phyloP scores from a whole-genome alignment of 2,329 filamentous ascomycete species.

The Dactylonectria estremocensis region DNA sequence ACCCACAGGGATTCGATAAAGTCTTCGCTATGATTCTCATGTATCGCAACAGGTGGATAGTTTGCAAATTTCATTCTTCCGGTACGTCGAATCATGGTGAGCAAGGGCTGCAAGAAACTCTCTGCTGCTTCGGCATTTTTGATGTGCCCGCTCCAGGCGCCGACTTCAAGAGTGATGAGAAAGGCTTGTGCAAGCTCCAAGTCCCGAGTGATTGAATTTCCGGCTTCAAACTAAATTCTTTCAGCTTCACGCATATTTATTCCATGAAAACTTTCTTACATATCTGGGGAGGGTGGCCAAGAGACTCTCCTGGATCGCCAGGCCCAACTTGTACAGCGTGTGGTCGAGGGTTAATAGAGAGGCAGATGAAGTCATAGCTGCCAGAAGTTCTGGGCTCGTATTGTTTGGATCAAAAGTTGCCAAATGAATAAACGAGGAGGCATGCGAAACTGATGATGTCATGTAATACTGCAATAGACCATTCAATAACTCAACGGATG shows the following conservation, averaged over 20 bases:
- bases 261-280: background rate
- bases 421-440: slow-evolving; percentile 5
- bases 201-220: background rate
- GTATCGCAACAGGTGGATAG: background rate
- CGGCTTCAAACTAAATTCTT: too few relatives aligned
- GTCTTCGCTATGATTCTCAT: background rate
- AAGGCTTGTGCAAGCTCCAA: slow-evolving; percentile 18
- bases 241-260: too few relatives aligned
- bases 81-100: slow-evolving; percentile 1
- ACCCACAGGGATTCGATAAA: background rate
- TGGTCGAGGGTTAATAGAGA: slow-evolving; percentile 12
- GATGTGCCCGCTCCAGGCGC: slow-evolving; percentile 13
- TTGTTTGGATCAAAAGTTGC: slow-evolving; percentile 13
- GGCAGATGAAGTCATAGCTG: slow-evolving; percentile 8
- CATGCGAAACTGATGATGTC: slow-evolving; percentile 10
- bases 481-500: slow-evolving; percentile 12
- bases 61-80: slow-evolving; percentile 7
- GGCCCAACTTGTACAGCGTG: background rate
- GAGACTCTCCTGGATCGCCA: slow-evolving; percentile 1
- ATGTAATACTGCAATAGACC: slow-evolving; percentile 10
- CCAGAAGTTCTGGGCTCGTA: slow-evolving; percentile 12
- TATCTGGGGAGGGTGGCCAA: background rate
- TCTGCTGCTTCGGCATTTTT: slow-evolving; percentile 15
- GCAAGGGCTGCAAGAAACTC: slow-evolving; percentile 13
- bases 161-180: slow-evolving; percentile 14